These are phyloP conservation scores for Histomonas meleagridis DNA, from an alignment of 208 protist species.

Conservation along the genomic window DNA sequence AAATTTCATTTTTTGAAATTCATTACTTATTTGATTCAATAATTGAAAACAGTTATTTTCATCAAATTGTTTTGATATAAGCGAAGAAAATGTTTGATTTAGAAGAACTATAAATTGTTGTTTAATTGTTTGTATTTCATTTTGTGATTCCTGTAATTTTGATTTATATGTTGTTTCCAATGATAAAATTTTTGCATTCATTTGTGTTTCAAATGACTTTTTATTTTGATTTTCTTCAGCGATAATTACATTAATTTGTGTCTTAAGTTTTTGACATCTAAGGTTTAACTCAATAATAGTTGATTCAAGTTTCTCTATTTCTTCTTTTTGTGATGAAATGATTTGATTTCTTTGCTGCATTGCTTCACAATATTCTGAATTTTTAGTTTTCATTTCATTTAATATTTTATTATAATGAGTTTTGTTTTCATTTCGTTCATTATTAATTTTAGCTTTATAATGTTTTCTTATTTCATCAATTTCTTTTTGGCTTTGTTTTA, in stretches of 20 bases:
- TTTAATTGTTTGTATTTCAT: too few relatives aligned
- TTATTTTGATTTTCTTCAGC: background rate
- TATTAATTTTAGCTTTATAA: background rate
- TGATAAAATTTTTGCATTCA: background rate
- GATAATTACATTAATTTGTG: background rate
- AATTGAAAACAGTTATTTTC: too few relatives aligned
- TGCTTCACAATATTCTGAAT: background rate
- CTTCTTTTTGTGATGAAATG: background rate
- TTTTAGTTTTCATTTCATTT: background rate
- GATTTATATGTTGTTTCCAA: background rate
- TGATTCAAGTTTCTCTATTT: background rate
- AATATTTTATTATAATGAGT: background rate
- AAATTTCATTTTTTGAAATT: too few relatives aligned
- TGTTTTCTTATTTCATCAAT: background rate
- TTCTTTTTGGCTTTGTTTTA: background rate
- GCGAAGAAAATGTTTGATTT: too few relatives aligned
- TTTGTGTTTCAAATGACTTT: background rate
- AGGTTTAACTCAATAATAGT: background rate
- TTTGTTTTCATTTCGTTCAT: background rate
- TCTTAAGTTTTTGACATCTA: background rate
- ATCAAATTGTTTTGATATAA: too few relatives aligned
- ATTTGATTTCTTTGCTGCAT: background rate
- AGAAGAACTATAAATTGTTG: too few relatives aligned
- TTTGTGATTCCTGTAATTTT: background rate
- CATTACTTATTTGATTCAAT: too few relatives aligned